Evolutionary conservation across 352 stramenopile genomes (phyloP).

Genomic region (Globisporangium canariense): DNA sequence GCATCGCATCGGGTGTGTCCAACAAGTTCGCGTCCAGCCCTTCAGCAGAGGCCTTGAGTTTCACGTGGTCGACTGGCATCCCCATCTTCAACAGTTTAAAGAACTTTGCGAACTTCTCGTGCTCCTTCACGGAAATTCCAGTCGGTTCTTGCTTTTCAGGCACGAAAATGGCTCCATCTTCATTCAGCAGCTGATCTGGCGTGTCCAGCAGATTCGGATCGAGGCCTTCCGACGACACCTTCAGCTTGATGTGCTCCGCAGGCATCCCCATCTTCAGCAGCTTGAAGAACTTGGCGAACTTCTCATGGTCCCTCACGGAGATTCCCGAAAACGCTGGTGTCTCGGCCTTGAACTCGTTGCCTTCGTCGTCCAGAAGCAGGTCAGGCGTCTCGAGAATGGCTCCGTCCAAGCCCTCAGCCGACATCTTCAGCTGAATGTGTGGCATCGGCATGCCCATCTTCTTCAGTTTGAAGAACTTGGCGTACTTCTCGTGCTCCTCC

Average conservation of each 20-base stretch:
- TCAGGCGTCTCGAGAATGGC: slow-evolving; percentile 74
- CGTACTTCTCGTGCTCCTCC: slow-evolving; percentile 69
- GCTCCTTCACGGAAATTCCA: slow-evolving; percentile 68
- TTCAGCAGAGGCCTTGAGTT: slow-evolving; percentile 76
- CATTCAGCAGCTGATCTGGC: slow-evolving; percentile 51
- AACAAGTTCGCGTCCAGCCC: slow-evolving; percentile 88
- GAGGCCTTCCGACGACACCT: slow-evolving; percentile 76
- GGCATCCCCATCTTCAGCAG: slow-evolving; percentile 85
- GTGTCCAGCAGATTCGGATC: slow-evolving; percentile 82
- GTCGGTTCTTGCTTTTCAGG: slow-evolving; percentile 36
- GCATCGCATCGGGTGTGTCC: slow-evolving; percentile 49
- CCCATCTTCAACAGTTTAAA: slow-evolving; percentile 84
- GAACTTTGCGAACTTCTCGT: slow-evolving; percentile 82
- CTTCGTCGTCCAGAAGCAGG: slow-evolving; percentile 46
- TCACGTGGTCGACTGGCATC: slow-evolving; percentile 78
- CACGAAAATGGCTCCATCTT: slow-evolving; percentile 30
- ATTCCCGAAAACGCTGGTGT: slow-evolving; percentile 19
- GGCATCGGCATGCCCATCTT: slow-evolving; percentile 93
- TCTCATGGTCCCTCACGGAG: slow-evolving; percentile 83
- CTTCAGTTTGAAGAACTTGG: slow-evolving; percentile 95
- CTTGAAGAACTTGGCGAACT: slow-evolving; percentile 61
- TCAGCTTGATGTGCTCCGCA: slow-evolving; percentile 71
- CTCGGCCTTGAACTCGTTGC: slow-evolving; percentile 34
- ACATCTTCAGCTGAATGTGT: slow-evolving; percentile 94
- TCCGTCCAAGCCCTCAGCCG: slow-evolving; percentile 87